These are phyloP conservation scores for Daldinia caldariorum DNA, from an alignment of 495 filamentous ascomycete genomes.

Conservation along the genomic window DNA sequence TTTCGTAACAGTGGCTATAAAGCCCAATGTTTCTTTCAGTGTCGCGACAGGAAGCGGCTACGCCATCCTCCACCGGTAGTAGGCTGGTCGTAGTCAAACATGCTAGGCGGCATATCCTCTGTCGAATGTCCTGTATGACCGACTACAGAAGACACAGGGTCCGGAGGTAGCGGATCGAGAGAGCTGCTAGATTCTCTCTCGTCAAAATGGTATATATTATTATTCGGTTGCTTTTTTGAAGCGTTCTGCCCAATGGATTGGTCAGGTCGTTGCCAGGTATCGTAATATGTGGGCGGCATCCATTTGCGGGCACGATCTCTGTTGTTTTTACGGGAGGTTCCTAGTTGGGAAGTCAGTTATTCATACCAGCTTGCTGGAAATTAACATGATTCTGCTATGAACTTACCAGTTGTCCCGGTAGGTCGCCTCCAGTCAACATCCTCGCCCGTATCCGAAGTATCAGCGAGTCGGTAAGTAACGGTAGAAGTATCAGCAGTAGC, in stretches of 20 bases:
- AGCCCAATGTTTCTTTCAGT: neutral
- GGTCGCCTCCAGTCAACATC: neutral
- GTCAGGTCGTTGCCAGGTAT: neutral
- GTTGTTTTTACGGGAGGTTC: conserved; percentile 24
- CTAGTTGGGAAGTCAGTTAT: conserved; percentile 30
- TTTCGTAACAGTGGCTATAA: neutral
- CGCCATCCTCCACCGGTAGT: neutral
- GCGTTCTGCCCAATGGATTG: neutral
- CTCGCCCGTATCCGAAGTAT: conserved; percentile 13
- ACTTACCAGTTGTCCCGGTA: conserved; percentile 30
- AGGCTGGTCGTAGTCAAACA: neutral
- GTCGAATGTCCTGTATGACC: conserved; percentile 45
- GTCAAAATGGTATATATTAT: neutral
- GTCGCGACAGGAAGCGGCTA: neutral
- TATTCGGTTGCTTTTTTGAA: neutral
- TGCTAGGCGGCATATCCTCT: conserved; percentile 11
- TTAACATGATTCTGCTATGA: neutral
- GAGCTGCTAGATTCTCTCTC: conserved; percentile 5
- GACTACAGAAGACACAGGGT: conserved; percentile 29
- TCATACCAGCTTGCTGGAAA: neutral
- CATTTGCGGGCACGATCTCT: neutral
- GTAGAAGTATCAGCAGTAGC: neutral
- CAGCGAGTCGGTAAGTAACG: conserved; percentile 17
- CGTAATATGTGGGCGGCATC: neutral
- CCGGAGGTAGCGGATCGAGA: neutral